phyloP scores from a whole-genome alignment of 1,139 yeast genomes.

The Hyphopichia buzzinii region DNA sequence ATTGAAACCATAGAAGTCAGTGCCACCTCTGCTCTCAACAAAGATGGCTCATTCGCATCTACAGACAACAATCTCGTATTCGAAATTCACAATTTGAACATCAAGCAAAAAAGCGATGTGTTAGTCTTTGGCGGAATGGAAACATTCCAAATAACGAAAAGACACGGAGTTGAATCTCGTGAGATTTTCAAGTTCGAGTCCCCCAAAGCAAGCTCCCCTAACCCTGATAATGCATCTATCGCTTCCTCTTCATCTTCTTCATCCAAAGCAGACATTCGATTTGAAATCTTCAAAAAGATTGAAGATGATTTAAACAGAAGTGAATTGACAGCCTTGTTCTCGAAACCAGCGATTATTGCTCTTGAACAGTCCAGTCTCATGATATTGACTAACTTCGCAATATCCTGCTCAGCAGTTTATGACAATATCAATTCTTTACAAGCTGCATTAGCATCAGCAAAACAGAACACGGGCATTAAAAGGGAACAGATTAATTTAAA shows the following conservation, averaged over 20 bases:
- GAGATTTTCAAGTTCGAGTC: constrained; percentile 20
- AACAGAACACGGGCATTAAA: neutral
- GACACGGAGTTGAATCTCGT: constrained; percentile 13
- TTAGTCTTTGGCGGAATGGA: constrained; percentile 51
- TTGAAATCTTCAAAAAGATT: constrained; percentile 41
- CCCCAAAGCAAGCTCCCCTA: constrained; percentile 6
- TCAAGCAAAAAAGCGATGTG: constrained; percentile 42
- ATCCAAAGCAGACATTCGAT: constrained; percentile 48
- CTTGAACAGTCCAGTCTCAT: constrained; percentile 25
- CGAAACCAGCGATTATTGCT: constrained; percentile 39
- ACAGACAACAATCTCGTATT: constrained; percentile 25
- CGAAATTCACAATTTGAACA: constrained; percentile 25
- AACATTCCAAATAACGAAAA: constrained; percentile 22
- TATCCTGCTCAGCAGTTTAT: constrained; percentile 5
- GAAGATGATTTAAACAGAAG: constrained; percentile 17
- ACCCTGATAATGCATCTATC: constrained; percentile 4
- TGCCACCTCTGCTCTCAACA: constrained; percentile 43
- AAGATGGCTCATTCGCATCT: constrained; percentile 38
- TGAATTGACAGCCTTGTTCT: constrained; percentile 44
- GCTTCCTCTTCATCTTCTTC: constrained; percentile 7
- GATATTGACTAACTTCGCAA: constrained; percentile 14
- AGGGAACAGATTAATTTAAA: neutral
- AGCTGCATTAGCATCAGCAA: neutral
- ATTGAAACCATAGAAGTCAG: constrained; percentile 36
- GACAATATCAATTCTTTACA: constrained; percentile 8